Conservation (phyloP, 75 land plant species). For the Larix kaempferi region DNA sequence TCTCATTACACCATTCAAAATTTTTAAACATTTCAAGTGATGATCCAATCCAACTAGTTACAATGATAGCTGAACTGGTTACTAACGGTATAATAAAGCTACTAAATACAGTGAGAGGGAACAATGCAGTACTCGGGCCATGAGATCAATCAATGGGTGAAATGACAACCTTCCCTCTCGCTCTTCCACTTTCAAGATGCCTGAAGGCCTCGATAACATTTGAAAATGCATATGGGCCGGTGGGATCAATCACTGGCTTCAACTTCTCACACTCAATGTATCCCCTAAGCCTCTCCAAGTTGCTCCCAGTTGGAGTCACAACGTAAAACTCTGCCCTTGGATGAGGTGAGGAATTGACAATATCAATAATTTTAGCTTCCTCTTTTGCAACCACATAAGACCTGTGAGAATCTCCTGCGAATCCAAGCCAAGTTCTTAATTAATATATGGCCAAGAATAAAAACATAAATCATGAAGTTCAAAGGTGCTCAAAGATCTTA, state of each 20-base stretch:
- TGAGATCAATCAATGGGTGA: constrained; percentile 11
- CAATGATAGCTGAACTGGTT: no score
- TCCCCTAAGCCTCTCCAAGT: constrained; percentile 38
- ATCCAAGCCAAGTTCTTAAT: background rate
- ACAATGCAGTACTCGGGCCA: no score
- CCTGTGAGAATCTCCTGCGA: constrained; percentile 40
- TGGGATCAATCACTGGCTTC: constrained; percentile 51
- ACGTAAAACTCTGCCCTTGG: constrained; percentile 19
- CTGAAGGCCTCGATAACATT: constrained; percentile 42
- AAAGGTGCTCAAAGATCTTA: background rate
- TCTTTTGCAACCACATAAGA: constrained; percentile 47
- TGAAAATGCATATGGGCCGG: constrained; percentile 36
- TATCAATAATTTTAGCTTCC: constrained; percentile 31
- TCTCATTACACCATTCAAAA: no score
- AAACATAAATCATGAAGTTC: background rate
- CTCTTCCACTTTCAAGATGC: constrained; percentile 51
- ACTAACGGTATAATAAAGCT: no score
- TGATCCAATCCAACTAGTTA: no score
- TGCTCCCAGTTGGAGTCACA: constrained; percentile 22
- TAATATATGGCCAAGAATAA: background rate
- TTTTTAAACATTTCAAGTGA: no score
- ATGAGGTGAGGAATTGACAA: constrained; percentile 38
- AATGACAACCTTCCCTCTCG: constrained; percentile 55
- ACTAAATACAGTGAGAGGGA: no score
- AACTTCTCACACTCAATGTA: constrained; percentile 44